Percentiles rank a stretch among this genome's conserved stretches.
phyloP scores from a whole-genome alignment of 192 early-diverging fungal species.

The Coemansia sp. region DNA sequence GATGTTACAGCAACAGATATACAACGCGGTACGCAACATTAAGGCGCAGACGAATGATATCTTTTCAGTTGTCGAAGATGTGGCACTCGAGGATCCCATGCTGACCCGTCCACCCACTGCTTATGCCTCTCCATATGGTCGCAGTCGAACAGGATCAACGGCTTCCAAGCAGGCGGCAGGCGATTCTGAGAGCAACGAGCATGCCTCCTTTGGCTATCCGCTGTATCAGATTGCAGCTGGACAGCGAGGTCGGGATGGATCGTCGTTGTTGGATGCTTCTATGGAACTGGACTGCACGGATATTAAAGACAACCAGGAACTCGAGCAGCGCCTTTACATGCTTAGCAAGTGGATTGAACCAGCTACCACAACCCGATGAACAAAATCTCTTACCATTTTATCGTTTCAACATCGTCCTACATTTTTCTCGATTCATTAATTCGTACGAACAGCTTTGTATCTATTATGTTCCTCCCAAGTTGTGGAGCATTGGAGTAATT shows the following conservation, averaged over 20 bases:
- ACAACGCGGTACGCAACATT: constrained; percentile 51
- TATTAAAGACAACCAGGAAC: constrained; percentile 54
- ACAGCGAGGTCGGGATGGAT: constrained; percentile 28
- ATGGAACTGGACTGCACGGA: constrained; percentile 52
- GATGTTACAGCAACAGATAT: constrained; percentile 54
- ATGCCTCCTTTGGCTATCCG: constrained; percentile 43
- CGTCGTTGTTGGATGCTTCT: constrained; percentile 33
- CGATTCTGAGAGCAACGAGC: constrained; percentile 12
- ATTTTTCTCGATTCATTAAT: neutral
- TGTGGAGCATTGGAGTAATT: too few relatives aligned
- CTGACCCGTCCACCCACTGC: constrained; percentile 24
- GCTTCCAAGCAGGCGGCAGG: constrained; percentile 25
- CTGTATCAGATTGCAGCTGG: constrained; percentile 47
- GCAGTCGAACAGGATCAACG: constrained; percentile 39
- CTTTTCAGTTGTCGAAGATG: constrained; percentile 40
- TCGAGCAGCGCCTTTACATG: constrained; percentile 51
- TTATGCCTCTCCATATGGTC: constrained; percentile 23
- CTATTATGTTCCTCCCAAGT: too few relatives aligned
- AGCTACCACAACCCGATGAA: constrained; percentile 9
- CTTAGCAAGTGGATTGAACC: constrained; percentile 56
- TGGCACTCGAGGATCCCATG: constrained; percentile 25
- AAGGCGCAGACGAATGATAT: constrained; percentile 53
- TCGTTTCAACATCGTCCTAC: neutral
- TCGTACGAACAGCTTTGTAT: too few relatives aligned
- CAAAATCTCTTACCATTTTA: neutral